Evolutionary conservation across 306 rosid species (phyloP).

Genomic region (Sphenostylis stenocarpa): DNA sequence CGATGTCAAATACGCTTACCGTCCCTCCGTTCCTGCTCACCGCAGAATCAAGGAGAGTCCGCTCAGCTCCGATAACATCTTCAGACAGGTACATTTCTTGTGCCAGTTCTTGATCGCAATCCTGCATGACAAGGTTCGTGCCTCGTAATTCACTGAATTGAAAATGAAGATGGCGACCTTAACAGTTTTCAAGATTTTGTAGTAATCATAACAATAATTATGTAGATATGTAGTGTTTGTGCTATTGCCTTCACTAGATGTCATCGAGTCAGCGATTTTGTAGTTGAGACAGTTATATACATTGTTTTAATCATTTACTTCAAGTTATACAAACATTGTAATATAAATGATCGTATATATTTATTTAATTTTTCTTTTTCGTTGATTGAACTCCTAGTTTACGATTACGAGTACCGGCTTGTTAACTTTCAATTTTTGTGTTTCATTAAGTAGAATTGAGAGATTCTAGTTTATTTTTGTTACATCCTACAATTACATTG

Average conservation of each 20-base stretch:
- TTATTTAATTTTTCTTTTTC: not conserved
- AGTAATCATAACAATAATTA: not conserved
- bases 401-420: not conserved
- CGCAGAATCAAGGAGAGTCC: constrained; percentile 80
- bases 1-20: constrained; percentile 50
- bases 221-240: not conserved
- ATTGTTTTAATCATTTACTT: not conserved
- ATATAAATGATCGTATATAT: not conserved
- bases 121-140: constrained; percentile 27
- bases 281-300: not conserved
- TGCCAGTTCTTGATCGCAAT: not conserved
- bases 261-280: not conserved
- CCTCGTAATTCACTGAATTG: not conserved
- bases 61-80: constrained; percentile 84
- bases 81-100: constrained; percentile 62
- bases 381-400: not conserved
- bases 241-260: not conserved
- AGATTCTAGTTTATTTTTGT: not conserved
- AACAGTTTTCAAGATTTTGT: not conserved
- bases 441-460: not conserved
- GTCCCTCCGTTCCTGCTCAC: constrained; percentile 89
- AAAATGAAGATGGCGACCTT: not conserved
- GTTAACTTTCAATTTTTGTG: constrained; percentile 5
- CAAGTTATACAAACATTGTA: not conserved
- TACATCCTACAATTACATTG: not conserved